These are phyloP conservation scores for Eucalyptus marginata DNA, from an alignment of 345 rosid genomes.

Conservation along the genomic window DNA sequence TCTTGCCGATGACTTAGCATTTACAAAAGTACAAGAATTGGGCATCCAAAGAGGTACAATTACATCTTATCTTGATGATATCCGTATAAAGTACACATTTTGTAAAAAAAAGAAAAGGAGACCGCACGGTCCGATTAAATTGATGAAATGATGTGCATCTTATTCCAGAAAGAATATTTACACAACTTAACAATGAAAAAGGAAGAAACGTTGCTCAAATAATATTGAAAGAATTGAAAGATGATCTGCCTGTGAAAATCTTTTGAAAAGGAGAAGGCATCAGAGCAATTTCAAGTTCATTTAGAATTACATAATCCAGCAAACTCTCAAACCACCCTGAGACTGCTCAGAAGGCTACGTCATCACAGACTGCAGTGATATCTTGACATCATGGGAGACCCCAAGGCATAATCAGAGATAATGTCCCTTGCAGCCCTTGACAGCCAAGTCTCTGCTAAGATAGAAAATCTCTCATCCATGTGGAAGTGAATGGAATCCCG, in stretches of 20 bases:
- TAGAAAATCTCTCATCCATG: not conserved
- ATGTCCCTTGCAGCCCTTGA: not conserved
- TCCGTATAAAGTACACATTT: not conserved
- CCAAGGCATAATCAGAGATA: not conserved
- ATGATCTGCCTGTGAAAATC: not conserved
- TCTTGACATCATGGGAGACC: not conserved
- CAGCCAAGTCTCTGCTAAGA: not conserved
- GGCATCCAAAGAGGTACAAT: not conserved
- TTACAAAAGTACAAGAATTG: not conserved
- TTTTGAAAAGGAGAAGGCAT: not conserved
- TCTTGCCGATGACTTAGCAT: not conserved
- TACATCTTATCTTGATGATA: not conserved
- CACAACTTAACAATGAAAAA: not conserved
- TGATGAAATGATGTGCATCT: not conserved
- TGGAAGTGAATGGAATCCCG: not conserved
- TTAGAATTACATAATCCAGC: not conserved
- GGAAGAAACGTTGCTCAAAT: not conserved
- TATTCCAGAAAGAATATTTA: not conserved
- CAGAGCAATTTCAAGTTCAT: not conserved
- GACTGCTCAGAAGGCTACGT: not conserved
- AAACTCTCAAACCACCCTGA: not conserved
- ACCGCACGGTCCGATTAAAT: not conserved
- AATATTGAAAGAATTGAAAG: not conserved
- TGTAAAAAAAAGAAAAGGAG: rapidly evolving
- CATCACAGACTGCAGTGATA: not conserved